These are phyloP conservation scores for Termitomyces sp. DNA, from an alignment of 1,284 basidiomycete species.

Conservation along the genomic window DNA sequence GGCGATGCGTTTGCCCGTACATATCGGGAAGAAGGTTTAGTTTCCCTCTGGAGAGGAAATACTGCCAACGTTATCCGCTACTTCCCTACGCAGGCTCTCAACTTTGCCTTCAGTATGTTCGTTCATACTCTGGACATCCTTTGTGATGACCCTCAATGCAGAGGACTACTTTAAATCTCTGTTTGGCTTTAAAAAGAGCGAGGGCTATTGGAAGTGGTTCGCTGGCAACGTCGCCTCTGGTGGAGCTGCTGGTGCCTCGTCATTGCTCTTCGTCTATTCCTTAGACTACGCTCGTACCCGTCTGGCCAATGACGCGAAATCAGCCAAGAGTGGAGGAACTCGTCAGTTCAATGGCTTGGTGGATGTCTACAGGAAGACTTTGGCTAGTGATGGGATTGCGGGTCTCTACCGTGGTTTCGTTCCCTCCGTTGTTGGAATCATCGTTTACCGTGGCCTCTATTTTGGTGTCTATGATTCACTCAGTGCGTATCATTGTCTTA, in stretches of 20 bases:
- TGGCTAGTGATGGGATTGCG: conserved; percentile 82
- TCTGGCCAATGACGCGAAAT: conserved; percentile 96
- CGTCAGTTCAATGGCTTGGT: conserved; percentile 95
- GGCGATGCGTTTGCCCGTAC: conserved; percentile 85
- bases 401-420: conserved; percentile 96
- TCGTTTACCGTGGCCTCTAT: conserved; percentile 95
- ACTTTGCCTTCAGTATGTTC: conserved; percentile 88
- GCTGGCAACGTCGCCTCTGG: conserved; percentile 92
- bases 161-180: conserved; percentile 97
- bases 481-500: conserved; percentile 47
- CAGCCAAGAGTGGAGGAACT: conserved; percentile 82
- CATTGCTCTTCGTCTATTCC: conserved; percentile 95
- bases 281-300: conserved; percentile 97
- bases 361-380: conserved; percentile 92
- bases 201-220: conserved; percentile 89
- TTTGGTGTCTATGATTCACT: conserved; percentile 94
- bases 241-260: conserved; percentile 96
- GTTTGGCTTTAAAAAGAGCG: conserved; percentile 86
- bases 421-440: conserved; percentile 91
- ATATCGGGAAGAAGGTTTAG: conserved; percentile 83
- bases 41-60: conserved; percentile 95
- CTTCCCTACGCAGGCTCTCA: conserved; percentile 95
- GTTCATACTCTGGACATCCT: not conserved
- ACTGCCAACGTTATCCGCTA: conserved; percentile 98
- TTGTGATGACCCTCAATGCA: conserved; percentile 27